Conservation (phyloP, 768 basidiomycete genomes). For the Naganishia onofrii region DNA sequence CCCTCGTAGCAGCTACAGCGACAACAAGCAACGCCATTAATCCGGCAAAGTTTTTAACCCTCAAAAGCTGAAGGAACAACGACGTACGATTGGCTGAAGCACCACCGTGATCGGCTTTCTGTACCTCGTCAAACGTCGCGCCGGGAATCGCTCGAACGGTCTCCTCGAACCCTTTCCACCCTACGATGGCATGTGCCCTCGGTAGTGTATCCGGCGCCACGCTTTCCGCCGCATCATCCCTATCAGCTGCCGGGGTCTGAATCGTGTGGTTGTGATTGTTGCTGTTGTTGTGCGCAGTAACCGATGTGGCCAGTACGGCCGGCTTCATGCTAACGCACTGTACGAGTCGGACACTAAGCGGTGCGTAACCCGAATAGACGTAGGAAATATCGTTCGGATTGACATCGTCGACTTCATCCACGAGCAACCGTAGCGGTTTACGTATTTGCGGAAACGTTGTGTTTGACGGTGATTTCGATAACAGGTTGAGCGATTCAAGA, state of each 20-base stretch:
- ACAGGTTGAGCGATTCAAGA: conserved; percentile 51
- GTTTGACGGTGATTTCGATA: conserved; percentile 65
- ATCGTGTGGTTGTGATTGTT: conserved; percentile 27
- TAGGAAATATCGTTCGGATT: conserved; percentile 88
- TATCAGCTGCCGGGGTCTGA: background rate
- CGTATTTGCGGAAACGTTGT: conserved; percentile 72
- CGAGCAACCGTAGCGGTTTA: conserved; percentile 83
- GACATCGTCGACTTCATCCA: conserved; percentile 69
- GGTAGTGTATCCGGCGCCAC: conserved; percentile 56
- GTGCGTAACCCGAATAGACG: conserved; percentile 95
- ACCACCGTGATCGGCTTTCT: conserved; percentile 41
- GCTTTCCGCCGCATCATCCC: background rate
- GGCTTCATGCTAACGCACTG: conserved; percentile 92
- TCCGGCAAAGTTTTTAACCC: too few relatives aligned
- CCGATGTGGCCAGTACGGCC: conserved; percentile 61
- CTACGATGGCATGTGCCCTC: conserved; percentile 82
- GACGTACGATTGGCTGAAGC: conserved; percentile 30
- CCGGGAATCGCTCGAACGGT: conserved; percentile 77
- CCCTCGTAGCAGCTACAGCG: conserved; percentile 36
- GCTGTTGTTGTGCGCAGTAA: conserved; percentile 30
- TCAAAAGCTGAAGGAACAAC: background rate
- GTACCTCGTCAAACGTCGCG: conserved; percentile 72
- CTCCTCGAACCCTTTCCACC: conserved; percentile 98
- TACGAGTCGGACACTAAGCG: conserved; percentile 82
- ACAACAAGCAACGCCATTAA: too few relatives aligned